Evolutionary conservation across 225 moss, liverwort and hornwort genomes (phyloP).

Genomic region (Anthoceros angustus): DNA sequence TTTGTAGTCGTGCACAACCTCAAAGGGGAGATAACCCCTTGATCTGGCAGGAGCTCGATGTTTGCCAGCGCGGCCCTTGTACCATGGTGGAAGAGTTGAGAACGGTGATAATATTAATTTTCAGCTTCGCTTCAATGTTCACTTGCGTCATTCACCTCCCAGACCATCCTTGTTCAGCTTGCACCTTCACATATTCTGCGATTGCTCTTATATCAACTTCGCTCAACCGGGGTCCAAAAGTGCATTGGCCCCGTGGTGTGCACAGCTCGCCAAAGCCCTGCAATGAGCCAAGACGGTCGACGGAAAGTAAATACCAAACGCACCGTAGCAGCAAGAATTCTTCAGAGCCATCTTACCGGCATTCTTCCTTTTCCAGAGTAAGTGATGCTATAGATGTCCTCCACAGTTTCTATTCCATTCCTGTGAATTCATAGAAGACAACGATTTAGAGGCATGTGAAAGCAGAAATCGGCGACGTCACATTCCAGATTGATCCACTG

Average conservation of each 20-base stretch:
- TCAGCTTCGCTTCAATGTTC: not conserved
- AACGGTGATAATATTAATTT: too few relatives aligned
- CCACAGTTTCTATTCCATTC: constrained; percentile 41
- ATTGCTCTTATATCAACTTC: constrained; percentile 61
- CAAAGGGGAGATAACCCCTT: too few relatives aligned
- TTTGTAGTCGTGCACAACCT: too few relatives aligned
- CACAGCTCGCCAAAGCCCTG: constrained; percentile 98
- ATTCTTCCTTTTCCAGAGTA: constrained; percentile 87
- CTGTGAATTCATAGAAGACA: constrained; percentile 15
- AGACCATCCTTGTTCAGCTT: constrained; percentile 65
- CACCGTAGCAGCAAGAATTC: not conserved
- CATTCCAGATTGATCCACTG: not conserved
- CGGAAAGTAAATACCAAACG: not conserved
- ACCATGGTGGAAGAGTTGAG: too few relatives aligned
- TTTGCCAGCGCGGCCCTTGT: too few relatives aligned
- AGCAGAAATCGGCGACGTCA: not conserved
- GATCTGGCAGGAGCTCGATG: too few relatives aligned
- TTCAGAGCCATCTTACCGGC: constrained; percentile 45
- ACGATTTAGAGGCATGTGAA: not conserved
- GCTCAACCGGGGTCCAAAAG: constrained; percentile 78
- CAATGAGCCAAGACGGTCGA: not conserved
- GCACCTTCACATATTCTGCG: constrained; percentile 77
- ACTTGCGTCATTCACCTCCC: not conserved
- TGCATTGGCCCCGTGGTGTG: constrained; percentile 83
- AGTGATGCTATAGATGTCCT: constrained; percentile 64